Conservation (phyloP, 306 rosid genomes). For the Quercus agrifolia region DNA sequence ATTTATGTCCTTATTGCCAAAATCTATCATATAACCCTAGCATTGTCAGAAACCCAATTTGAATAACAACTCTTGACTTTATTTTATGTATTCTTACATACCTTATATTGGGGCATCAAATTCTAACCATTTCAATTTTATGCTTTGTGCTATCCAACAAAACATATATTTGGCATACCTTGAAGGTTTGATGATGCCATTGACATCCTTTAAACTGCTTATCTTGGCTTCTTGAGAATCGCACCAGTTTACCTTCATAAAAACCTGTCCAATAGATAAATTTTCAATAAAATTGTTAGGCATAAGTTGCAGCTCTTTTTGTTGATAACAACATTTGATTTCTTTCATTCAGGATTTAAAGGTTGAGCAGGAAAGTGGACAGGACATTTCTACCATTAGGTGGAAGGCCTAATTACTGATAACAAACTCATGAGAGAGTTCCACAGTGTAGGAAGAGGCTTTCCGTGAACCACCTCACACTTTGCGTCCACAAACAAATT, state of each 20-base stretch:
- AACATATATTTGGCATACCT: constrained; percentile 30
- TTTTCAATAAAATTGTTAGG: neutral
- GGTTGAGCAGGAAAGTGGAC: neutral
- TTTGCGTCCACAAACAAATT: constrained; percentile 44
- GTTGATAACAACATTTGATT: neutral
- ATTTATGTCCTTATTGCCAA: neutral
- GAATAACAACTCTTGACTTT: neutral
- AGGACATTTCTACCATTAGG: neutral
- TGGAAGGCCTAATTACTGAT: constrained; percentile 38
- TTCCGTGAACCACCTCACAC: constrained; percentile 53
- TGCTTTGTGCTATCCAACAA: neutral
- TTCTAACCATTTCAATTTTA: neutral
- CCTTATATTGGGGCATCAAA: neutral
- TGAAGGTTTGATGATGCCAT: constrained; percentile 51
- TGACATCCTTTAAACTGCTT: constrained; percentile 48
- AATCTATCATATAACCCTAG: neutral
- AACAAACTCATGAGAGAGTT: constrained; percentile 39
- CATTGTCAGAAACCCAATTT: neutral
- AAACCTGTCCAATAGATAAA: constrained; percentile 31
- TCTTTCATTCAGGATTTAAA: neutral
- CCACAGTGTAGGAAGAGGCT: constrained; percentile 60
- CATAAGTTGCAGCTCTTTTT: constrained; percentile 9
- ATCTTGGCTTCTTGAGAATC: constrained; percentile 35
- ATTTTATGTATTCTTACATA: neutral
- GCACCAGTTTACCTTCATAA: constrained; percentile 35